phyloP scores from a whole-genome alignment of 1,284 basidiomycete species.

The Fomitiporia mediterranea region DNA sequence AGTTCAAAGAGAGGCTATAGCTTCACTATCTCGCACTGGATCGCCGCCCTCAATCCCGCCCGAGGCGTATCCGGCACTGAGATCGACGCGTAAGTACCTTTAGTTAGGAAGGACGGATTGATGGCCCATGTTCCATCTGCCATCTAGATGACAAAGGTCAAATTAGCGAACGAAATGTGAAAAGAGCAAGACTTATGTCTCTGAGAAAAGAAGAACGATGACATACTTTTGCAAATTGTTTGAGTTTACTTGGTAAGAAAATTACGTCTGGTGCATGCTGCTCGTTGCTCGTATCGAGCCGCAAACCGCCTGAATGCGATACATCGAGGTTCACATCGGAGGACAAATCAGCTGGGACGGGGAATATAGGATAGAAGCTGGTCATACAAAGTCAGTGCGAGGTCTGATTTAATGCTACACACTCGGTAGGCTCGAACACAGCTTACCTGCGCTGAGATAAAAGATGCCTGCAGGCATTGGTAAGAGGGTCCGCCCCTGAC shows the following conservation, averaged over 20 bases:
- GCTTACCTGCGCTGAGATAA: constrained; percentile 80
- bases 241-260: constrained; percentile 79
- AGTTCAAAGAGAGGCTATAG: background rate
- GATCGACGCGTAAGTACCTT: constrained; percentile 50
- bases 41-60: background rate
- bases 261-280: constrained; percentile 74
- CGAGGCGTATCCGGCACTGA: constrained; percentile 14
- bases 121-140: constrained; percentile 63
- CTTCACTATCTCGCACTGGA: constrained; percentile 18
- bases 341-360: constrained; percentile 68
- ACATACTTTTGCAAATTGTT: constrained; percentile 78
- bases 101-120: constrained; percentile 69
- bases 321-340: constrained; percentile 86
- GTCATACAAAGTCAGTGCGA: too few species aligned
- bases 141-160: constrained; percentile 37
- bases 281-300: constrained; percentile 38
- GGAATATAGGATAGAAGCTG: constrained; percentile 95
- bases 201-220: background rate
- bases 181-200: background rate
- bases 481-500: constrained; percentile 59
- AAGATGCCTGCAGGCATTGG: constrained; percentile 73
- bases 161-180: background rate
- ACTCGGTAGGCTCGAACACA: too few species aligned
- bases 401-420: too few species aligned
- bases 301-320: constrained; percentile 59